Evolutionary conservation across 306 rosid species (phyloP).

Genomic region (Cucurbita maxima): DNA sequence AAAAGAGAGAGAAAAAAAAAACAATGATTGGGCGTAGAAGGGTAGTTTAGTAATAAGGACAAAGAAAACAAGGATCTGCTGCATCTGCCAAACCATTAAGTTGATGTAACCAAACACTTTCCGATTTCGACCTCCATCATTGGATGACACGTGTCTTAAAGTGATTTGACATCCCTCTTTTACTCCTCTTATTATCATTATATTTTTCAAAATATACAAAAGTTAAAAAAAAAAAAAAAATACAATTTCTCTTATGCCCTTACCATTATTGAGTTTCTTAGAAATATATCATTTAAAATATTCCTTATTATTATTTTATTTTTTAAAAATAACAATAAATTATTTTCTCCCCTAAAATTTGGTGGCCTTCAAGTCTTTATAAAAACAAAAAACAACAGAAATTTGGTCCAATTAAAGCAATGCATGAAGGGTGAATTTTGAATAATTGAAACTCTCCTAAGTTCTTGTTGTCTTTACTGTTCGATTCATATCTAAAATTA

Average conservation of each 20-base stretch:
- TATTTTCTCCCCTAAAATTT: neutral
- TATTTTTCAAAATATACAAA: no score
- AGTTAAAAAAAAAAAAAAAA: no score
- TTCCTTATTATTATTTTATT: neutral
- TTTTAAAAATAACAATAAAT: no score
- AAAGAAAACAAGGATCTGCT: constrained; percentile 5
- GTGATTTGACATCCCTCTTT: constrained; percentile 13
- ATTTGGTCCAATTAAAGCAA: no score
- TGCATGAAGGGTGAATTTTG: no score
- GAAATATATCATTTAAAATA: neutral
- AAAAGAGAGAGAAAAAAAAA: neutral
- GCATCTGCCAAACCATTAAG: constrained; percentile 22
- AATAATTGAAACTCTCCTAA: no score
- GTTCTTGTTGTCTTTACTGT: no score
- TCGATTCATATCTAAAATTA: no score
- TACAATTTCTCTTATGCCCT: neutral
- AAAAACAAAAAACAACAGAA: neutral
- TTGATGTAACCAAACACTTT: constrained; percentile 40
- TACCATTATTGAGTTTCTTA: neutral
- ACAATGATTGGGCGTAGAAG: constrained; percentile 1
- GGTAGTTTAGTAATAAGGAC: constrained; percentile 19
- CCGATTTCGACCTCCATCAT: constrained; percentile 31
- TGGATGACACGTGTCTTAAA: constrained; percentile 24
- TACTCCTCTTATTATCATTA: neutral
- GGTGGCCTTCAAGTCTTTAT: neutral